These are phyloP conservation scores for Fraxinus floribunda DNA, from an alignment of 305 asterid genomes.

Conservation along the genomic window DNA sequence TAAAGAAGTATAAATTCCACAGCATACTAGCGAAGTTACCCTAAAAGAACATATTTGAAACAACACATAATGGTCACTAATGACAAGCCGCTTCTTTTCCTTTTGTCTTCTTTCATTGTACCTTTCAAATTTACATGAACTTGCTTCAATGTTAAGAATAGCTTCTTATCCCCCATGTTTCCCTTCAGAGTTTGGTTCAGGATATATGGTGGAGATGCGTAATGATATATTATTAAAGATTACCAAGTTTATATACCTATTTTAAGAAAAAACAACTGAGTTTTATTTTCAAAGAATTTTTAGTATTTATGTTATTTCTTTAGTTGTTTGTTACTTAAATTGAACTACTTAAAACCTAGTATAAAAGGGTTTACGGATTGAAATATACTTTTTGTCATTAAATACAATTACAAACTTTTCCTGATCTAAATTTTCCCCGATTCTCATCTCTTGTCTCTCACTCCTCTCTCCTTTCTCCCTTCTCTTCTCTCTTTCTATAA, in stretches of 20 bases:
- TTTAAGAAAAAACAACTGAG: not conserved
- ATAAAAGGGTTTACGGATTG: not conserved
- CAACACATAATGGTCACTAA: not conserved
- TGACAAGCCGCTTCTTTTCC: not conserved
- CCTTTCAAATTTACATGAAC: not conserved
- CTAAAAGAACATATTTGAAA: not conserved
- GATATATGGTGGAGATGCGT: not conserved
- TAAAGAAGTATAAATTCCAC: not conserved
- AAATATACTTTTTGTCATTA: not conserved
- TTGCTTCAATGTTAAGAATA: not conserved
- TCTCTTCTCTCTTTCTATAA: not conserved
- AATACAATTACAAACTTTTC: not conserved
- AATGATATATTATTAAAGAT: not conserved
- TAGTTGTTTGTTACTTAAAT: not conserved
- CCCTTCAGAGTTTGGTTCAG: not conserved
- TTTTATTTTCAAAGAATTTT: not conserved
- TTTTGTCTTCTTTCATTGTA: not conserved
- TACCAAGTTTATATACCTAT: not conserved
- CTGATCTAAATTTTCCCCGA: not conserved
- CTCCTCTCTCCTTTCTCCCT: not conserved
- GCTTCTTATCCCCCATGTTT: not conserved
- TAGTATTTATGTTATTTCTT: not conserved
- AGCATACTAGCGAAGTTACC: not conserved
- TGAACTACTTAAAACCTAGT: not conserved
- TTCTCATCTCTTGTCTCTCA: not conserved